A percentile compares a stretch with the other conserved stretches of the same genome.
Evolutionary conservation across 768 basidiomycete species (phyloP).

Genomic region (Serpula lacrymans): DNA sequence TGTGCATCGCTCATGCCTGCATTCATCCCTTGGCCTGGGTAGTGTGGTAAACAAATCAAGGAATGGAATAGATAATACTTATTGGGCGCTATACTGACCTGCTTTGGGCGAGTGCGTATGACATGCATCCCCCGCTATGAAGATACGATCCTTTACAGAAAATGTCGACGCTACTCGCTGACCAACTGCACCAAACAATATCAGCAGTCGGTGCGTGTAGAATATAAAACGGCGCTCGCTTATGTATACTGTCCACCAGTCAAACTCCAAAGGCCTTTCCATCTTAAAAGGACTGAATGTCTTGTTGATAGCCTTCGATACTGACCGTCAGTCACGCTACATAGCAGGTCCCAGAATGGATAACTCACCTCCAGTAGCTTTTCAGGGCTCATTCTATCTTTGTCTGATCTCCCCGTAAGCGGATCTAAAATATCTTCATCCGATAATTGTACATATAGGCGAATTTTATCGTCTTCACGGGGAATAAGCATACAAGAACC

Average conservation of each 20-base stretch:
- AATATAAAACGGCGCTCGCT: slow-evolving; percentile 32
- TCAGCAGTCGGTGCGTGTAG: neutral
- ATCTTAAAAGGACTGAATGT: slow-evolving; percentile 52
- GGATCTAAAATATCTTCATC: slow-evolving; percentile 38
- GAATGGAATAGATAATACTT: too few species aligned
- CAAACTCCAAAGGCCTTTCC: slow-evolving; percentile 37
- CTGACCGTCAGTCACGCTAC: neutral
- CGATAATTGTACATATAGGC: slow-evolving; percentile 61
- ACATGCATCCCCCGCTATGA: slow-evolving; percentile 67
- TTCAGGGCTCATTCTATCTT: slow-evolving; percentile 40
- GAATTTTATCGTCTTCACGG: slow-evolving; percentile 53
- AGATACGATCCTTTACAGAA: slow-evolving; percentile 52
- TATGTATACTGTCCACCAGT: slow-evolving; percentile 65
- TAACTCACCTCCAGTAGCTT: slow-evolving; percentile 42
- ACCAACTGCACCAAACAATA: slow-evolving; percentile 56
- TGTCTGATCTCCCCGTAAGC: slow-evolving; percentile 44
- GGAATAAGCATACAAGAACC: slow-evolving; percentile 68
- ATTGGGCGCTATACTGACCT: slow-evolving; percentile 26
- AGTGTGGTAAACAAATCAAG: too few species aligned
- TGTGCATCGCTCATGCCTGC: slow-evolving; percentile 64
- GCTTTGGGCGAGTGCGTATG: slow-evolving; percentile 57
- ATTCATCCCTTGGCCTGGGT: slow-evolving; percentile 63
- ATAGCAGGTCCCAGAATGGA: neutral
- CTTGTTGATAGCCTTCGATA: slow-evolving; percentile 45
- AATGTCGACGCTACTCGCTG: slow-evolving; percentile 60